Base-by-base conservation (phyloP, 2,329 filamentous ascomycete genomes). In the Sporothrix phasma region DNA sequence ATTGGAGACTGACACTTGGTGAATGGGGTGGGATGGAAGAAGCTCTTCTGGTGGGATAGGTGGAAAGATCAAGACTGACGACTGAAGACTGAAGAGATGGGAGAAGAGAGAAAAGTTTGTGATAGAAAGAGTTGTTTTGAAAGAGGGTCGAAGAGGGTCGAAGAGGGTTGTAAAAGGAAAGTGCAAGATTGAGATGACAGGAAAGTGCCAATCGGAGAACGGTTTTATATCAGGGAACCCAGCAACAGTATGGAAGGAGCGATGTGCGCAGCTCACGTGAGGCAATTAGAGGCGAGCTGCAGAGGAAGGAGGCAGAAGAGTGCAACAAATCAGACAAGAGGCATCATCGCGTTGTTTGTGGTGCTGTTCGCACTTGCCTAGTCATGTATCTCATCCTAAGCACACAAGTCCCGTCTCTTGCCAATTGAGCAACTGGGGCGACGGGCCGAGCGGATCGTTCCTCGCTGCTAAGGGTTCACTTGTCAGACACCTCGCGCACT, bases 261-360 rank as follows among this genome's bases (percentile, higher is more conserved):
- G 46, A 60, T 49, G 62, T 24, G 34, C 54, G 17, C 31, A 29
- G 26, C 37, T 24, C 63, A 34, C 34, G 41, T 65, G 64, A 62
- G 64, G 60, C 60, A 65, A 62, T 65, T 65, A 59, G 49, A 59
- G 56, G 29, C 29, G 60, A 54, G 47, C n/a, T 46, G 13, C 15
- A n/a, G 51, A 39, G 26, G 37, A 45, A 63, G 29, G 37, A 46
- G 60, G 39, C n/a, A 43, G 43, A 24, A 45, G 46, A 4, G 34
- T 41, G 54, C 37, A 43, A 26, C 37, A 43, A 58, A 19, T 37
- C 11, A 37, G 41, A 47, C 22, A 29, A 22, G 19, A 22, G 34
- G n/a, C 46, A 24, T n/a, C 31, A 24, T 19, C 45, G 31, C 17
- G 10, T 34, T 31, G 59, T 29, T 53, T 19, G 29, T 24, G 47